Evolutionary conservation across 2,329 filamentous ascomycete genomes (phyloP).

Genomic region (Scedosporium aurantiacum): DNA sequence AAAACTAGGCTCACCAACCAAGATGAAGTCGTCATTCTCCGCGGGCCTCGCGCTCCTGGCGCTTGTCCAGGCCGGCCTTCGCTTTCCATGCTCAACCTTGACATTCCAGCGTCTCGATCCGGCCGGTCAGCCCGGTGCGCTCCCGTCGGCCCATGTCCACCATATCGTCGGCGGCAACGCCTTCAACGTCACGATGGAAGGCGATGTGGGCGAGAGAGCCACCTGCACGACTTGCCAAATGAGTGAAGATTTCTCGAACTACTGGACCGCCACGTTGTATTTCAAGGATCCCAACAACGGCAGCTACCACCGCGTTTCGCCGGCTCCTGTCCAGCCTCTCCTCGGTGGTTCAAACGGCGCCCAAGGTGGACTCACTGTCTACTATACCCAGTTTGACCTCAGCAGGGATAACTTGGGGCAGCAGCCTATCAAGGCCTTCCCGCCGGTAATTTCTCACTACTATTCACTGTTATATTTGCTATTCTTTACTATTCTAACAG

Average conservation of each 20-base stretch:
- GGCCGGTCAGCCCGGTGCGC: slow-evolving; percentile 21
- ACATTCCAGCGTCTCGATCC: slow-evolving; percentile 26
- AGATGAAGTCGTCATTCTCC: background rate
- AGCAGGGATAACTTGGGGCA: slow-evolving; percentile 21
- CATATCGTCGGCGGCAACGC: slow-evolving; percentile 37
- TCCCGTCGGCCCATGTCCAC: slow-evolving; percentile 40
- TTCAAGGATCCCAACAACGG: slow-evolving; percentile 25
- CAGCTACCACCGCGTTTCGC: slow-evolving; percentile 36
- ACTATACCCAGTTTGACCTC: slow-evolving; percentile 31
- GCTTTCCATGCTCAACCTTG: slow-evolving; percentile 34
- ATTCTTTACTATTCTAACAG: background rate
- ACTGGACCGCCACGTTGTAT: slow-evolving; percentile 25
- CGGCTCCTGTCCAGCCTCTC: slow-evolving; percentile 42
- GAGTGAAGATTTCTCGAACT: slow-evolving; percentile 12
- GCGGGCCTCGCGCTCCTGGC: background rate
- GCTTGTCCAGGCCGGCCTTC: slow-evolving; percentile 8
- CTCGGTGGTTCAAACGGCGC: slow-evolving; percentile 30
- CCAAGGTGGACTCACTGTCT: slow-evolving; percentile 30
- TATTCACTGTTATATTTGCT: slow-evolving; percentile 20
- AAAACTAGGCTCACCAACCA: background rate
- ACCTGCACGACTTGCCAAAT: slow-evolving; percentile 31
- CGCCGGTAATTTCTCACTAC: slow-evolving; percentile 18
- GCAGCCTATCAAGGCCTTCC: slow-evolving; percentile 16
- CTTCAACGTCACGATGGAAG: slow-evolving; percentile 32
- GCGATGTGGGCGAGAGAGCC: slow-evolving; percentile 27